Conservation (phyloP, 2,329 filamentous ascomycete species). For the Penicillium sp. region DNA sequence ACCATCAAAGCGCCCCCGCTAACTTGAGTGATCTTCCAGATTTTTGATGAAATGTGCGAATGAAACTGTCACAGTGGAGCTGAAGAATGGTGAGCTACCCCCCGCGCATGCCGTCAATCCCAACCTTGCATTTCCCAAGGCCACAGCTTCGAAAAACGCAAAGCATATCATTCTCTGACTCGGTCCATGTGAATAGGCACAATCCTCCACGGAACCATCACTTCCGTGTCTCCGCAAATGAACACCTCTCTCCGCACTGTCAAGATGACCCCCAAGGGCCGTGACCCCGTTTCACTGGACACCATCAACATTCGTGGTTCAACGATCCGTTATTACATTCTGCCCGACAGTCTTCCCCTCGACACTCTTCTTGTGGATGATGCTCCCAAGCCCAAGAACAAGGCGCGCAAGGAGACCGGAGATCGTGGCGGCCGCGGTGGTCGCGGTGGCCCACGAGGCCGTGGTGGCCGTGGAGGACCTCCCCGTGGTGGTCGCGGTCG, state of each 20-base stretch:
- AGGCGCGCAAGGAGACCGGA: slow-evolving; percentile 83
- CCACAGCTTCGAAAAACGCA: background rate
- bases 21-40: slow-evolving; percentile 52
- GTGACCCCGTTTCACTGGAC: slow-evolving; percentile 84
- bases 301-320: slow-evolving; percentile 96
- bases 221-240: slow-evolving; percentile 96
- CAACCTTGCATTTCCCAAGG: background rate
- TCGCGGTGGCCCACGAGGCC: slow-evolving; percentile 51
- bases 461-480: slow-evolving; percentile 53
- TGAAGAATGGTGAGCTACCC: slow-evolving; percentile 80
- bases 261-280: slow-evolving; percentile 91
- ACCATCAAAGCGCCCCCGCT: slow-evolving; percentile 15
- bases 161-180: slow-evolving; percentile 4
- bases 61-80: slow-evolving; percentile 96
- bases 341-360: slow-evolving; percentile 90
- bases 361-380: slow-evolving; percentile 97
- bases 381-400: slow-evolving; percentile 98
- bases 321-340: slow-evolving; percentile 94
- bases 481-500: slow-evolving; percentile 58
- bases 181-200: slow-evolving; percentile 64
- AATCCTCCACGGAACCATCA: slow-evolving; percentile 95
- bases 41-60: slow-evolving; percentile 99
- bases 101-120: slow-evolving; percentile 3
- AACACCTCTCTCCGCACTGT: slow-evolving; percentile 94
- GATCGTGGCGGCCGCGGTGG: slow-evolving; percentile 51